phyloP scores from a whole-genome alignment of 2,329 filamentous ascomycete genomes.

The Fulvia fulva region DNA sequence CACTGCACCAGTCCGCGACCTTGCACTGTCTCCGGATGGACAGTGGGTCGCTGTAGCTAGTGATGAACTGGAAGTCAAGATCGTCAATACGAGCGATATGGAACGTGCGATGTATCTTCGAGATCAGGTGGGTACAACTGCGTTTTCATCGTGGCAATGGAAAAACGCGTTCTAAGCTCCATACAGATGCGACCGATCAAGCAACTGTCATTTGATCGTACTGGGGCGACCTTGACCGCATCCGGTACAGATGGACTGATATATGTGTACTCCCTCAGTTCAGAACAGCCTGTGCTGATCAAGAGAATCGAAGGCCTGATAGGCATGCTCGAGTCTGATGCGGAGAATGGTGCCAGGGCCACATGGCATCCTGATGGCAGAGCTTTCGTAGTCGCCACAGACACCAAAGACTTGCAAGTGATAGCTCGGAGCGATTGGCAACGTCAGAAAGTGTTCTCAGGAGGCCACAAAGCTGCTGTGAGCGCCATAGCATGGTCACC shows the following conservation, averaged over 20 bases:
- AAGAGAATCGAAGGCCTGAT: slow-evolving; percentile 84
- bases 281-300: slow-evolving; percentile 74
- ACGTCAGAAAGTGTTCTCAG: slow-evolving; percentile 72
- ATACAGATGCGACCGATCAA: slow-evolving; percentile 68
- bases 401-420: slow-evolving; percentile 76
- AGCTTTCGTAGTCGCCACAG: slow-evolving; percentile 81
- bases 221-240: slow-evolving; percentile 68
- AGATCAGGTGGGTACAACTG: slow-evolving; percentile 56
- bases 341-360: slow-evolving; percentile 68
- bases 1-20: slow-evolving; percentile 79
- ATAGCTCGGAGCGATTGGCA: slow-evolving; percentile 89
- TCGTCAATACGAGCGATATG: slow-evolving; percentile 79
- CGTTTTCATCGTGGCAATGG: not conserved
- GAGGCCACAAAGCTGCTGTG: slow-evolving; percentile 77
- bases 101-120: slow-evolving; percentile 71
- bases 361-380: slow-evolving; percentile 94
- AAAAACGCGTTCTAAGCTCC: not conserved
- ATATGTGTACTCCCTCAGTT: slow-evolving; percentile 81
- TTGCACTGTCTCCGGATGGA: slow-evolving; percentile 74
- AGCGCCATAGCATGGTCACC: slow-evolving; percentile 90
- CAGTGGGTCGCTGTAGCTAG: slow-evolving; percentile 94
- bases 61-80: slow-evolving; percentile 87
- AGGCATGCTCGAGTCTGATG: slow-evolving; percentile 69
- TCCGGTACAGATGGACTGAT: slow-evolving; percentile 86
- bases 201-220: slow-evolving; percentile 82